These are phyloP conservation scores for Hypoxylon sp. DNA, from an alignment of 2,329 filamentous ascomycete species.

Conservation along the genomic window DNA sequence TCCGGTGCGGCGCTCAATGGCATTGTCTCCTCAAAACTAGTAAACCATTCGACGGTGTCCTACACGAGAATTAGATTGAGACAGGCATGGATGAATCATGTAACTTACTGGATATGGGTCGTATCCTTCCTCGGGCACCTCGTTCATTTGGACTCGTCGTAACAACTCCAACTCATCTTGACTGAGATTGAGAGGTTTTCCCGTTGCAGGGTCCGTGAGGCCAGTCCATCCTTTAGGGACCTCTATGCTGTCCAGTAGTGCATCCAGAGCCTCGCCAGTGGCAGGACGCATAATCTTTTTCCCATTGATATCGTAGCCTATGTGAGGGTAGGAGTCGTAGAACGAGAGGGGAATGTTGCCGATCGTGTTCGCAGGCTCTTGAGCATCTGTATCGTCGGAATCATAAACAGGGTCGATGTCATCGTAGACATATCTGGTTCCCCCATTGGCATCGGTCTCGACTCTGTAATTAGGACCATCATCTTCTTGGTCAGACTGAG, in stretches of 20 bases:
- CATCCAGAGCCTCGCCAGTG: constrained; percentile 92
- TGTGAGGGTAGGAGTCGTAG: constrained; percentile 98
- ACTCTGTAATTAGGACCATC: constrained; percentile 67
- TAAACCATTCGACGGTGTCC: constrained; percentile 95
- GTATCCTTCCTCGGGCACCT: constrained; percentile 88
- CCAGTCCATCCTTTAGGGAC: constrained; percentile 98
- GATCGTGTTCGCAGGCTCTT: constrained; percentile 88
- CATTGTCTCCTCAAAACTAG: constrained; percentile 91
- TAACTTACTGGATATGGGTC: constrained; percentile 85
- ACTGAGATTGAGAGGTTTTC: constrained; percentile 89
- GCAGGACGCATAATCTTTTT: constrained; percentile 98
- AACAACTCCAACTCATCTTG: constrained; percentile 91
- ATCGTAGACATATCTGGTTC: constrained; percentile 89
- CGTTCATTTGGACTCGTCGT: constrained; percentile 88
- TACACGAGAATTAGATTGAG: constrained; percentile 52
- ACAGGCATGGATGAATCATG: not conserved
- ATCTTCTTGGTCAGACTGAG: constrained; percentile 56
- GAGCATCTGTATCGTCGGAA: constrained; percentile 91
- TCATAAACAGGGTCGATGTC: constrained; percentile 97
- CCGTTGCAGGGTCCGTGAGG: constrained; percentile 92
- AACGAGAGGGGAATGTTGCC: constrained; percentile 94
- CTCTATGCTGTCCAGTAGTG: constrained; percentile 95
- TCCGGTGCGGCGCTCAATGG: constrained; percentile 94
- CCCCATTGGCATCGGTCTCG: constrained; percentile 89
- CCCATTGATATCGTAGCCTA: constrained; percentile 98